Evolutionary conservation across 768 basidiomycete species (phyloP), one percentile per base, ranked within the genome.

Genomic region (Lactarius hengduanensis): DNA sequence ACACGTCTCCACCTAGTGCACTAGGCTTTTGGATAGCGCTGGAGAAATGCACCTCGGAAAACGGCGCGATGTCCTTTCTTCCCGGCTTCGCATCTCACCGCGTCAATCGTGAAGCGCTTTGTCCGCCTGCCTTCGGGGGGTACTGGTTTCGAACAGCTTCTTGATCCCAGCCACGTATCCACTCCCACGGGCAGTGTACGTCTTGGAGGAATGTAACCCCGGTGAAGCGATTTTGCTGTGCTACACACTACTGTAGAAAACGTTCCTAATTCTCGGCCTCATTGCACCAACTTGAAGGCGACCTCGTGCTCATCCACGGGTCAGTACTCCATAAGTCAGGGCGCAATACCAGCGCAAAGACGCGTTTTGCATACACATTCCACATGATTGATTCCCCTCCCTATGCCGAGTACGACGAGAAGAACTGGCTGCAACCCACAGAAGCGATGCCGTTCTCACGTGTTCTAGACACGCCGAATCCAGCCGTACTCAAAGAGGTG

Each of bases 21-120:
- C 83, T 98, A 26, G 97, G 97, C 2, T 93, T 96, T 74, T 99
- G 97, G 97, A 91, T 98, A 65, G 92, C 96, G 0, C 79, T 99
- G 43, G 96, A 98, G 75, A 82, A 85, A 65, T 97, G 95, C 76
- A 95, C 94, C 6, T 73, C 83, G 2, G 77, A 78, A 54, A 96
- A 96, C 71, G 94, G 94, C 10, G 92, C 94, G 9, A 82, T 95
- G 7, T 92, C 89, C 5, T 96, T 96, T 77, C 80, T 92, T 2
- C 95, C 96, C 0, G 94, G 96, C 26, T 96, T 96, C 94, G 1
- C 97, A 99, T 76, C 81, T 89, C 38, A 83, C 81, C 0, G 80
- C 85, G 2, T 84, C 87, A 1, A 86, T 96, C 57, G 83, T 86
- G 7, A 91, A 93, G 72, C 90, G 97, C 13, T 94, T 98, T 73